Conservation (phyloP, 768 basidiomycete genomes). For the Tylopilus vinaceipallidus region DNA sequence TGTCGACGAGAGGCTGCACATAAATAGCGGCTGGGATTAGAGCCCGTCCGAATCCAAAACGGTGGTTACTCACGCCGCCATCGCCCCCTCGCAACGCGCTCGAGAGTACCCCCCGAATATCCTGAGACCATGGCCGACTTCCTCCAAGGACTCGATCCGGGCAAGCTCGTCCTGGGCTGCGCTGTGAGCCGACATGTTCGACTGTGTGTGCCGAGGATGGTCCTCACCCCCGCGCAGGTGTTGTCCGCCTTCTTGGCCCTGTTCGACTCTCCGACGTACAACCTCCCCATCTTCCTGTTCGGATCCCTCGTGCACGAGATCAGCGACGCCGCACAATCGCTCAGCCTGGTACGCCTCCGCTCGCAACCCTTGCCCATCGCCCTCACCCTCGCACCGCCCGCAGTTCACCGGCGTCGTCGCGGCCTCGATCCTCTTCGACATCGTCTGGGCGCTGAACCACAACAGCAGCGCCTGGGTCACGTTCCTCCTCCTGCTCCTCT, state of each 20-base stretch:
- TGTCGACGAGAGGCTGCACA: no score
- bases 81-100: not conserved
- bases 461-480: constrained; percentile 54
- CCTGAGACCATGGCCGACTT: constrained; percentile 54
- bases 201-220: not conserved
- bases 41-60: no score
- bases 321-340: constrained; percentile 58
- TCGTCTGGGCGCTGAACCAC: constrained; percentile 65
- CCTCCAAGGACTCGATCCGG: constrained; percentile 66
- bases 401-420: constrained; percentile 68
- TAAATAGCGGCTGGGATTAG: no score
- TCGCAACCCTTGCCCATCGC: not conserved
- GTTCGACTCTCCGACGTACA: constrained; percentile 65
- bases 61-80: constrained; percentile 16
- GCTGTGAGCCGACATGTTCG: constrained; percentile 43
- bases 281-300: constrained; percentile 81
- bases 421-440: constrained; percentile 61
- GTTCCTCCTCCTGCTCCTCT: constrained; percentile 51
- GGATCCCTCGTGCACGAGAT: constrained; percentile 73
- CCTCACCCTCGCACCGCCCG: not conserved
- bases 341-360: constrained; percentile 49
- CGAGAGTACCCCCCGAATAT: not conserved
- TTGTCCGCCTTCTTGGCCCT: constrained; percentile 59
- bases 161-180: constrained; percentile 61
- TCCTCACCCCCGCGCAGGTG: constrained; percentile 37